Conservation (phyloP, 1,284 basidiomycete species). For the Binderoboletus segoi region DNA sequence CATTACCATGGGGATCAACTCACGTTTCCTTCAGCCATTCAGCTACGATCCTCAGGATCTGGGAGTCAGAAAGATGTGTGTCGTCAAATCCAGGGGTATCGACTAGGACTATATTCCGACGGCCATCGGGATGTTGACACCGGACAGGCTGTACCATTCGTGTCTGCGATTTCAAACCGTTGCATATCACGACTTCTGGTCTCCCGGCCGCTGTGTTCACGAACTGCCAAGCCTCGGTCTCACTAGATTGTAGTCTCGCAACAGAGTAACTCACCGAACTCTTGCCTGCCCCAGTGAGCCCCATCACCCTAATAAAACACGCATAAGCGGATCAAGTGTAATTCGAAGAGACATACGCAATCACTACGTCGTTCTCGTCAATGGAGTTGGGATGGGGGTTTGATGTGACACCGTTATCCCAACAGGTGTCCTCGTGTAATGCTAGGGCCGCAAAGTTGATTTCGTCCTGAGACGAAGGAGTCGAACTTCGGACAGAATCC, state of each 20-base stretch:
- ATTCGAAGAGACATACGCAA: conserved; percentile 16
- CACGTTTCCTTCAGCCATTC: conserved; percentile 24
- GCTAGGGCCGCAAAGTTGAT: neutral
- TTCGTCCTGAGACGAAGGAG: neutral
- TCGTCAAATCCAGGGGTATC: neutral
- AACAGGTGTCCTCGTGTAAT: neutral
- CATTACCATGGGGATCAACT: neutral
- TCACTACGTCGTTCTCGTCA: conserved; percentile 11
- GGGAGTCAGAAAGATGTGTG: neutral
- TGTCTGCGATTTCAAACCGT: neutral
- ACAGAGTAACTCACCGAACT: conserved; percentile 32
- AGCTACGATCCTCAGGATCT: neutral
- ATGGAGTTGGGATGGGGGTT: neutral
- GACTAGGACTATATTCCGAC: neutral
- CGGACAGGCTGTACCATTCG: neutral
- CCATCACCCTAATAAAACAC: conserved; percentile 39
- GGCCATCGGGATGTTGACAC: neutral
- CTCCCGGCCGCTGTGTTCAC: conserved; percentile 18
- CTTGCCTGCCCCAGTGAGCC: conserved; percentile 43
- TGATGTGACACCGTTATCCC: neutral
- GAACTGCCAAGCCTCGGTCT: conserved; percentile 16
- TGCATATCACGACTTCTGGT: neutral
- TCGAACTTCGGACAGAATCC: neutral
- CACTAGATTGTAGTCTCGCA: neutral
- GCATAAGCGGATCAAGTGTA: neutral